Evolutionary conservation across 129 eudicot genomes (phyloP).

Genomic region (Ambrosia artemisiifolia): DNA sequence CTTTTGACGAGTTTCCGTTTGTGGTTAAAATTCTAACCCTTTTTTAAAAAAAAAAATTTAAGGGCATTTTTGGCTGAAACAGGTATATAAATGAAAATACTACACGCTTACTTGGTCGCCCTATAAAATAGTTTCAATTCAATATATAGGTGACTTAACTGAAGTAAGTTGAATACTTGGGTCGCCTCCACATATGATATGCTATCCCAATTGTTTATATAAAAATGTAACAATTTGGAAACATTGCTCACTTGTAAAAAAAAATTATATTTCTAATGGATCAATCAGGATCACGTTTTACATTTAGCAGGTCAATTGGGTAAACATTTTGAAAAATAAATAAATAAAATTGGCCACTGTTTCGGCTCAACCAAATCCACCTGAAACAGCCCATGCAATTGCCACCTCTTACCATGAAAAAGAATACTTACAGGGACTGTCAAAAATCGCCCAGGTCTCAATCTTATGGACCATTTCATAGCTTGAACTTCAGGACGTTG

Average conservation of each 20-base stretch:
- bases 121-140: neutral
- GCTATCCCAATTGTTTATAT: neutral
- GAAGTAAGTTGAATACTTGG: neutral
- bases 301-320: neutral
- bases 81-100: neutral
- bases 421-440: slow-evolving; percentile 69
- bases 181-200: neutral
- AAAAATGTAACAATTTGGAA: neutral
- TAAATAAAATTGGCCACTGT: too few species aligned
- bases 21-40: neutral
- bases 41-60: neutral
- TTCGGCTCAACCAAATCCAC: neutral
- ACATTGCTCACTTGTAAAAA: neutral
- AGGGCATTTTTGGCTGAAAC: neutral
- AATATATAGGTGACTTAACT: neutral
- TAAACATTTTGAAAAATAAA: too few species aligned
- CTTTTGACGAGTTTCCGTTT: neutral
- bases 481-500: slow-evolving; percentile 95
- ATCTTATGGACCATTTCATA: slow-evolving; percentile 96
- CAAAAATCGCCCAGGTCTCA: slow-evolving; percentile 93
- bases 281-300: neutral
- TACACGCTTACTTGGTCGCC: neutral
- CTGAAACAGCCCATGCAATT: neutral
- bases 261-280: neutral
- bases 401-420: slow-evolving; percentile 9